Evolutionary conservation across 805 yeast species (phyloP).

Genomic region (Komagataella pastoris): DNA sequence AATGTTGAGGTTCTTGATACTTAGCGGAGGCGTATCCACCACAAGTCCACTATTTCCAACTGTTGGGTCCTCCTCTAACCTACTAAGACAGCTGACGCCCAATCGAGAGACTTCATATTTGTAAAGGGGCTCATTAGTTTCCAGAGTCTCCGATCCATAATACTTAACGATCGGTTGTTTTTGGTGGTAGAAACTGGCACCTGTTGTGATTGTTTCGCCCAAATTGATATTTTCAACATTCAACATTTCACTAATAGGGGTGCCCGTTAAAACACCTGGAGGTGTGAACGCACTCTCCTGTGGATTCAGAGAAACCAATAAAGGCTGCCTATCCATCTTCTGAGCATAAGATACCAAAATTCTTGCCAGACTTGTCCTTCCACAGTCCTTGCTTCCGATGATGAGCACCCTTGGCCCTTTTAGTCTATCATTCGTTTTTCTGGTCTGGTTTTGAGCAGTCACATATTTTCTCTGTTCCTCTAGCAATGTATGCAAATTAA

Average conservation of each 20-base stretch:
- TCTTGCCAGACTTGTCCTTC: slow-evolving; percentile 68
- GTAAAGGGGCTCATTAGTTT: slow-evolving; percentile 45
- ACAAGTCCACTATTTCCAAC: slow-evolving; percentile 42
- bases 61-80: slow-evolving; percentile 36
- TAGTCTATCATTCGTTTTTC: neutral
- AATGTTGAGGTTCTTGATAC: slow-evolving; percentile 32
- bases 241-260: slow-evolving; percentile 67
- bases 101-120: slow-evolving; percentile 30
- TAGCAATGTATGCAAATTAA: slow-evolving; percentile 64
- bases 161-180: slow-evolving; percentile 80
- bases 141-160: slow-evolving; percentile 54
- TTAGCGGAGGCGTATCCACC: slow-evolving; percentile 62
- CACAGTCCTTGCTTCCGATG: slow-evolving; percentile 59
- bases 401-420: slow-evolving; percentile 46
- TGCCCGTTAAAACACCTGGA: slow-evolving; percentile 80
- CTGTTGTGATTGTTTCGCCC: slow-evolving; percentile 70
- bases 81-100: slow-evolving; percentile 20
- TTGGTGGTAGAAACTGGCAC: slow-evolving; percentile 66
- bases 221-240: slow-evolving; percentile 62
- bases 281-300: slow-evolving; percentile 31
- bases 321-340: slow-evolving; percentile 53
- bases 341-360: slow-evolving; percentile 64
- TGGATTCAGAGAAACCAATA: slow-evolving; percentile 74
- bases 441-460: slow-evolving; percentile 13
- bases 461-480: slow-evolving; percentile 33